Conservation (phyloP, 129 eudicot genomes). For the Deinandra increscens region DNA sequence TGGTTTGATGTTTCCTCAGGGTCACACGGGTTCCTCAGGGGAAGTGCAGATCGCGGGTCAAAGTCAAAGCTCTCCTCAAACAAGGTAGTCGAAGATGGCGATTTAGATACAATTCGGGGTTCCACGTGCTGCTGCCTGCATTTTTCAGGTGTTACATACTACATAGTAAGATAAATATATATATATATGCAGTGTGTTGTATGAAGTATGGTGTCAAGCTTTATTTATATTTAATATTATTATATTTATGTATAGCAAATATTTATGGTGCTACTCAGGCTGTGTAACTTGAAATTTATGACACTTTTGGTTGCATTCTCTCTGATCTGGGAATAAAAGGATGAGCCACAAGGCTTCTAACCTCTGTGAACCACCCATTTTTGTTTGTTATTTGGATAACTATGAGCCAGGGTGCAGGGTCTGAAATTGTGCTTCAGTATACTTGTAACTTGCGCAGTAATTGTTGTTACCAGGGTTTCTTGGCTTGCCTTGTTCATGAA, state of each 20-base stretch:
- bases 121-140: slow-evolving; percentile 30
- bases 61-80: slow-evolving; percentile 38
- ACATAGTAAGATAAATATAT: slow-evolving; percentile 26
- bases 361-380: background rate
- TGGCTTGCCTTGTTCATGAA: background rate
- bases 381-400: slow-evolving; percentile 7
- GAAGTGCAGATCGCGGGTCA: slow-evolving; percentile 38
- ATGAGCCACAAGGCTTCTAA: slow-evolving; percentile 24
- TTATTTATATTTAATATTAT: slow-evolving; percentile 9
- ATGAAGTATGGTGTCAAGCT: slow-evolving; percentile 24
- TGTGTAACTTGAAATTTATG: slow-evolving; percentile 39
- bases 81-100: slow-evolving; percentile 34
- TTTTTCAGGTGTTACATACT: slow-evolving; percentile 29
- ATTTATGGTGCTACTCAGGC: slow-evolving; percentile 31
- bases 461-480: slow-evolving; percentile 9
- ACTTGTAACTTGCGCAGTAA: slow-evolving; percentile 1
- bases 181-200: slow-evolving; percentile 40
- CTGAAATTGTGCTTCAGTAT: background rate
- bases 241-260: slow-evolving; percentile 35
- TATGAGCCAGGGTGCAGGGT: background rate
- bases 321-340: slow-evolving; percentile 37
- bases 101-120: slow-evolving; percentile 24
- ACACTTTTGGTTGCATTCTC: slow-evolving; percentile 38
- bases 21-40: slow-evolving; percentile 34
- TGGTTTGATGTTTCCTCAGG: slow-evolving; percentile 38